phyloP scores from a whole-genome alignment of 1,139 yeast genomes.

The Geotrichum histeridarum region DNA sequence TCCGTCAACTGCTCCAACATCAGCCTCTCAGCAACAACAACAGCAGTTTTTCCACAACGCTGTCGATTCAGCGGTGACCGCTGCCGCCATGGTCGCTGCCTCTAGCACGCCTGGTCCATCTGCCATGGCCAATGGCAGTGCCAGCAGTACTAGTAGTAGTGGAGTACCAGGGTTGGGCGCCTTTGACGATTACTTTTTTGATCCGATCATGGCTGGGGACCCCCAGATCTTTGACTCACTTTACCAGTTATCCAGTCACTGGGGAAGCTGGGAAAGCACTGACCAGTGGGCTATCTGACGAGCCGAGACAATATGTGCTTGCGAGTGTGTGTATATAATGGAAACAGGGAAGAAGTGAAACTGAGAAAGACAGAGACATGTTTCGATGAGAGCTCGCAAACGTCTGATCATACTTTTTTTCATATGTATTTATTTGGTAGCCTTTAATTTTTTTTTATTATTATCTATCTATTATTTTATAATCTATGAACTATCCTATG shows the following conservation, averaged over 20 bases:
- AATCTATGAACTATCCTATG: too few relatives aligned
- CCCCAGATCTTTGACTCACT: constrained; percentile 1
- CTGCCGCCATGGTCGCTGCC: too few relatives aligned
- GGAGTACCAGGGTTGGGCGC: not conserved
- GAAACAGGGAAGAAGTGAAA: too few relatives aligned
- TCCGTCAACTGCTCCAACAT: not conserved
- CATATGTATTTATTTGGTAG: too few relatives aligned
- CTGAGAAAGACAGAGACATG: too few relatives aligned
- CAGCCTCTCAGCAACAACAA: not conserved
- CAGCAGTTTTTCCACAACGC: not conserved
- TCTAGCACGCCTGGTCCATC: not conserved
- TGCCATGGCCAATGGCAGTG: not conserved
- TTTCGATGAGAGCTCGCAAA: too few relatives aligned
- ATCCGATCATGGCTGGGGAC: not conserved
- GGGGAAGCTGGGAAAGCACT: not conserved
- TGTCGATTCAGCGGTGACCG: not conserved
- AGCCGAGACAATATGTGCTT: too few relatives aligned
- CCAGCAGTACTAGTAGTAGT: not conserved
- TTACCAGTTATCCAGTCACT: not conserved
- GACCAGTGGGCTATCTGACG: not conserved
- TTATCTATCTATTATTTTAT: too few relatives aligned
- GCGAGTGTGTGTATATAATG: too few relatives aligned
- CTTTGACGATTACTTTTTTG: constrained; percentile 1
- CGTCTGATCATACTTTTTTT: too few relatives aligned
- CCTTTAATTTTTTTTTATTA: too few relatives aligned